Percentiles rank a stretch among this genome's conserved stretches.
Evolutionary conservation across 2,329 filamentous ascomycete species (phyloP).

Genomic region (Colletotrichum liaoningense): DNA sequence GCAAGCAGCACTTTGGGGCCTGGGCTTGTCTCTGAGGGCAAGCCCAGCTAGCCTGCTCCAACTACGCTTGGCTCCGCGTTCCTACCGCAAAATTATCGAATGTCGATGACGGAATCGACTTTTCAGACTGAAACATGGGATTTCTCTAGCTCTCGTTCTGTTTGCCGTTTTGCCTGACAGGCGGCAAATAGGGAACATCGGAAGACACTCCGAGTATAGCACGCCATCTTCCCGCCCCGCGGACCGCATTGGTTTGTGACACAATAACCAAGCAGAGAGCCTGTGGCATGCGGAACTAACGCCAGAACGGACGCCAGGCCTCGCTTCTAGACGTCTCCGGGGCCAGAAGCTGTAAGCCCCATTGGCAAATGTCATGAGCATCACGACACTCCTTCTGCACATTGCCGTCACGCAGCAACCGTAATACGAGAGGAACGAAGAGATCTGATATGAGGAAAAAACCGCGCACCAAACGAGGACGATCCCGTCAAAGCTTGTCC

Average conservation of each 20-base stretch:
- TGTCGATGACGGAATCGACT: constrained; percentile 35
- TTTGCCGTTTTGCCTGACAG: background rate
- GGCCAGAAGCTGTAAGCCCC: background rate
- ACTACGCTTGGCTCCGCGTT: background rate
- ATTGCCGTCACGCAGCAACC: constrained; percentile 1
- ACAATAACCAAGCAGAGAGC: background rate
- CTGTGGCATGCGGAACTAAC: constrained; percentile 27
- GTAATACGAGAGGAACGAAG: background rate
- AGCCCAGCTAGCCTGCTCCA: background rate
- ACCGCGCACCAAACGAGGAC: background rate
- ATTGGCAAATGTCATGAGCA: constrained; percentile 1
- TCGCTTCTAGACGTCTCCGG: constrained; percentile 17
- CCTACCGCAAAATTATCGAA: background rate
- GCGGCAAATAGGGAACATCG: background rate
- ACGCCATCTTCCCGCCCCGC: constrained; percentile 8
- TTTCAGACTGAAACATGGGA: constrained; percentile 34
- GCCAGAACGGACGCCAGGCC: constrained; percentile 5
- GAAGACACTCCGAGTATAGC: constrained; percentile 14
- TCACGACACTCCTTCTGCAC: constrained; percentile 10
- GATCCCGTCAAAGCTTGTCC: background rate
- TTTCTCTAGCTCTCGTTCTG: constrained; percentile 16
- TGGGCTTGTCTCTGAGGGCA: background rate
- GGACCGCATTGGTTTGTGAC: constrained; percentile 1
- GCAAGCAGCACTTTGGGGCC: background rate
- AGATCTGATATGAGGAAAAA: background rate